These are phyloP conservation scores for Setomelanomma holmii DNA, from an alignment of 2,329 filamentous ascomycete species.

Conservation along the genomic window DNA sequence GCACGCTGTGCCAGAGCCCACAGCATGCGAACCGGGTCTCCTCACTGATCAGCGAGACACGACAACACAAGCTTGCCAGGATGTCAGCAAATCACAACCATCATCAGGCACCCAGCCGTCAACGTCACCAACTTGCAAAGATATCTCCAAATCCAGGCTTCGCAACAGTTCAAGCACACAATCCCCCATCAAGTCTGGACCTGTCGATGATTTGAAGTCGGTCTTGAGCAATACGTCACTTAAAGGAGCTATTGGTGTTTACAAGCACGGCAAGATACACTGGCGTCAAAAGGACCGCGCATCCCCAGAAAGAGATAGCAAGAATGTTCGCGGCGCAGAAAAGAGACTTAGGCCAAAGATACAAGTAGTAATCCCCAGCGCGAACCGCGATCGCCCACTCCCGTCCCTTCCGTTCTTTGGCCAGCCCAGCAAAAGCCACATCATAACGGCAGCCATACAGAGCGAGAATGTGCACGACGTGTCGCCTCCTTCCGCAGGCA, in stretches of 20 bases:
- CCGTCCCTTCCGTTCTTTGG: conserved; percentile 39
- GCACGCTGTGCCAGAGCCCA: conserved; percentile 43
- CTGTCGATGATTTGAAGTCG: conserved; percentile 31
- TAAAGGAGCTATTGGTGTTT: conserved; percentile 52
- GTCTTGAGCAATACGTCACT: conserved; percentile 27
- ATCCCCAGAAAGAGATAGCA: conserved; percentile 8
- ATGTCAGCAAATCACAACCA: conserved; percentile 32
- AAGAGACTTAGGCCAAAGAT: conserved; percentile 40
- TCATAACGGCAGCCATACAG: conserved; percentile 28
- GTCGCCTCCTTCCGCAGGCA: conserved; percentile 42
- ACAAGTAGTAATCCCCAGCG: conserved; percentile 47
- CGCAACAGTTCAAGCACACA: conserved; percentile 25
- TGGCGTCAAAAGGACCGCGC: conserved; percentile 42
- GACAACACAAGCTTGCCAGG: conserved; percentile 22
- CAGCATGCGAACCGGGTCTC: conserved; percentile 28
- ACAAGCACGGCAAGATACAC: conserved; percentile 53
- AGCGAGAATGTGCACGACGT: conserved; percentile 30
- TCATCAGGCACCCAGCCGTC: conserved; percentile 20
- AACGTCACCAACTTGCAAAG: conserved; percentile 22
- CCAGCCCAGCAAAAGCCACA: conserved; percentile 25
- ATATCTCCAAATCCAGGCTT: conserved; percentile 22
- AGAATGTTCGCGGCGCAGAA: conserved; percentile 15
- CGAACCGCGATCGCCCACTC: conserved; percentile 37
- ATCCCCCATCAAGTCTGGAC: conserved; percentile 17
- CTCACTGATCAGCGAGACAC: conserved; percentile 50